A percentile compares a stretch with the other conserved stretches of the same genome.
Conservation (phyloP, 176 grass and related monocot species). For the Tuctoria greenei region DNA sequence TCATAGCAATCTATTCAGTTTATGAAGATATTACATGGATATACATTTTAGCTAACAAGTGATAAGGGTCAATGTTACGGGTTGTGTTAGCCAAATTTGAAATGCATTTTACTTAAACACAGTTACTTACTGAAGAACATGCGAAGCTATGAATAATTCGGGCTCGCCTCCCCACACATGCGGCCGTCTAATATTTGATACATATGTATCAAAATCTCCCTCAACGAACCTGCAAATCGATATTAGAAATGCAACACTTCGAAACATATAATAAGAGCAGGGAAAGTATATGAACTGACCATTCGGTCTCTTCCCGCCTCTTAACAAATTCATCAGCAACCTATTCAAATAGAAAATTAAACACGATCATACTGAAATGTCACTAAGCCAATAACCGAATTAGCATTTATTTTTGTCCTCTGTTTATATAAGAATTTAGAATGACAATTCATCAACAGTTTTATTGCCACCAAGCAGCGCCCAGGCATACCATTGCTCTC, state of each 20-base stretch:
- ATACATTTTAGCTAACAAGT: background rate
- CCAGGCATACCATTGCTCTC: conserved; percentile 57
- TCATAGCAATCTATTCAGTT: background rate
- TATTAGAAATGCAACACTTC: background rate
- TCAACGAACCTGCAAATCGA: conserved; percentile 66
- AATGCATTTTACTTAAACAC: background rate
- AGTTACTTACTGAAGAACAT: conserved; percentile 75
- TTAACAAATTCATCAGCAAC: conserved; percentile 86
- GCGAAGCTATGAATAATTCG: conserved; percentile 82
- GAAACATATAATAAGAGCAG: background rate
- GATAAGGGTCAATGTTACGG: background rate
- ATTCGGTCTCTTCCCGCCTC: conserved; percentile 76
- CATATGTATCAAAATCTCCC: conserved; percentile 84
- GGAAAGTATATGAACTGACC: conserved; percentile 45
- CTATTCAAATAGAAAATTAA: conserved; percentile 33
- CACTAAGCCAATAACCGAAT: background rate
- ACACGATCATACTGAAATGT: background rate
- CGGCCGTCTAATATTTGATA: conserved; percentile 70
- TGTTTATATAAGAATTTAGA: background rate
- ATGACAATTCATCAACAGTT: background rate
- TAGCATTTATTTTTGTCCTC: background rate
- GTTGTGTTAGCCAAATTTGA: background rate
- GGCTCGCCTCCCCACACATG: conserved; percentile 88
- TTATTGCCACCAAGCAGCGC: background rate
- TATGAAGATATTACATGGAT: background rate